Base-by-base conservation (phyloP, 441 rosid genomes). In the Francoa sonchifolia region DNA sequence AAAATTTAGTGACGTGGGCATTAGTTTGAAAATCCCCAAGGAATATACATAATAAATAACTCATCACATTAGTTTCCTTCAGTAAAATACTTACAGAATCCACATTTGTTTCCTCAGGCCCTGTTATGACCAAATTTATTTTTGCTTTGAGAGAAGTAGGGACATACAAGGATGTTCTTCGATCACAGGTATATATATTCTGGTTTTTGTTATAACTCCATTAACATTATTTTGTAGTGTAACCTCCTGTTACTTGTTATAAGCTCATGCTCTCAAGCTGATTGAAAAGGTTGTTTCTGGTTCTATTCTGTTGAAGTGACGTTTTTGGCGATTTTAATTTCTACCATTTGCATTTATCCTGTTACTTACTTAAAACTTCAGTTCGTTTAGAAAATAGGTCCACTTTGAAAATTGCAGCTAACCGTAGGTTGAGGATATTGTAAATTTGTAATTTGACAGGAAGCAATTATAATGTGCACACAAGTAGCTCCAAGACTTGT, bases 101-200 rank as follows among this genome's bases (percentile, higher is more conserved):
- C 5, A 27, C 23, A 36, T 19, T 48, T 16, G 28, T 39, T 37
- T 11, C 9, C 12, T 5, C 25, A 48, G 54, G 44, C 44, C 31
- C 31, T 23, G 54, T 48, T 18, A 29, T 39, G 37, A 39, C 34
- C 40, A 39, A 38, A 39, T 39, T 38, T 19, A 21, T 45, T n/a
- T 1, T 28, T 28, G 38, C 29, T 25, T 30, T 48, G 32, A 48
- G 44, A 39, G 54, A 38, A 39, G 30, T 48, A 3, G 54, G 54
- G 28, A 18, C 23, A 28, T 48, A 39, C 26, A 48, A 48, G 37
- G 44, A 48, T n/a, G 35, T 39, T 16, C 44, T 48, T 48, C 32
- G 40, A 8, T 28, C 42, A 19, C 54, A 39, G 42, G 54, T 48
- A 38, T 28, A 11, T 14, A 36, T 38, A 8, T 20, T 17, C 30